Conservation (phyloP, 345 rosid species). For the Stellera chamaejasme region DNA sequence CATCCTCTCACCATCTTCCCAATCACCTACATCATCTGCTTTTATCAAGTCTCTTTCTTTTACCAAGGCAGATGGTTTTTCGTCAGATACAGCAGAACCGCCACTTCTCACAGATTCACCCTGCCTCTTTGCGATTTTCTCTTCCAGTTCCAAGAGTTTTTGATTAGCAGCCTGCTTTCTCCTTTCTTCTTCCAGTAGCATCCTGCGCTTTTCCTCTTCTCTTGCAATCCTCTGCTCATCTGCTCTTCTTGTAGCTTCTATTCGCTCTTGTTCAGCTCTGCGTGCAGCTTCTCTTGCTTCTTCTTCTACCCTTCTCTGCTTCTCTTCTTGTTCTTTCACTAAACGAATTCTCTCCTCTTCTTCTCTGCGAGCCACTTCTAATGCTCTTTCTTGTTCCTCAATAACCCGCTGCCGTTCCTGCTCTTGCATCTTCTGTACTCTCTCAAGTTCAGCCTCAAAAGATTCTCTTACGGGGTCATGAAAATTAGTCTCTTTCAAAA, state of each 20-base stretch:
- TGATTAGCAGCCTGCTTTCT: conserved; percentile 94
- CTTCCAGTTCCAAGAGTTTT: conserved; percentile 91
- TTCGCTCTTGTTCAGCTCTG: conserved; percentile 82
- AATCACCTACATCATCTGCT: conserved; percentile 50
- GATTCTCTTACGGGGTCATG: conserved; percentile 94
- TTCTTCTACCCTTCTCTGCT: conserved; percentile 64
- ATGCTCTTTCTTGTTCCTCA: conserved; percentile 81
- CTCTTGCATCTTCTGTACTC: conserved; percentile 96
- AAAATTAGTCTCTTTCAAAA: conserved; percentile 60
- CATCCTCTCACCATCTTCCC: conserved; percentile 91
- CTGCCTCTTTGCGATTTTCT: conserved; percentile 82
- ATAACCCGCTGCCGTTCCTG: conserved; percentile 64
- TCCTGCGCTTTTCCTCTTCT: conserved; percentile 83
- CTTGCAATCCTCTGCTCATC: conserved; percentile 82
- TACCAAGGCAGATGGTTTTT: conserved; percentile 28
- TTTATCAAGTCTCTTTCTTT: conserved; percentile 38
- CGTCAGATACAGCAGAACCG: conserved; percentile 42
- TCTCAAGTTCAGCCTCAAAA: conserved; percentile 98
- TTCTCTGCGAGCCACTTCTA: conserved; percentile 77
- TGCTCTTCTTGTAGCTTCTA: conserved; percentile 62
- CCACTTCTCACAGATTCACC: conserved; percentile 43
- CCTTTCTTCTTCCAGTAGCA: conserved; percentile 89
- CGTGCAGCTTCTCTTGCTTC: conserved; percentile 83
- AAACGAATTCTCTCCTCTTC: conserved; percentile 78
- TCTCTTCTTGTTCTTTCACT: conserved; percentile 79